These are phyloP conservation scores for Vigna nakashimae DNA, from an alignment of 306 rosid species.

Conservation along the genomic window DNA sequence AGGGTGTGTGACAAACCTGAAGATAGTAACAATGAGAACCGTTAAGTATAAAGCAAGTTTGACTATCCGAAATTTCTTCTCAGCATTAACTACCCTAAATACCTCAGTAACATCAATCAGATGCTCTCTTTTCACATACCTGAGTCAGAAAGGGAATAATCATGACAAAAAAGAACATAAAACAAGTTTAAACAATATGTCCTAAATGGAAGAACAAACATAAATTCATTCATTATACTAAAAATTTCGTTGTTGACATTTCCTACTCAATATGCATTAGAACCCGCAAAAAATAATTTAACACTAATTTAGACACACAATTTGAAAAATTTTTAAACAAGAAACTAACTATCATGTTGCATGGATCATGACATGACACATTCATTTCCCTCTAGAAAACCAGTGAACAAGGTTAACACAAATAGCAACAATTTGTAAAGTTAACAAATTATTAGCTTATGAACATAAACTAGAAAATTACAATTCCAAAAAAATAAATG, in stretches of 20 bases:
- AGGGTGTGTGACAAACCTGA: conserved; percentile 72
- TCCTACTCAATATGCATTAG: conserved; percentile 2
- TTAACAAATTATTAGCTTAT: conserved; percentile 18
- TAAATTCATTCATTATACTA: conserved; percentile 17
- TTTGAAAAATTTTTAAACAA: conserved; percentile 2
- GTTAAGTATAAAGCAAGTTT: conserved; percentile 78
- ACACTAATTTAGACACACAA: conserved; percentile 19
- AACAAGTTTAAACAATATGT: conserved; percentile 9
- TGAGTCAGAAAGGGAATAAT: conserved; percentile 49
- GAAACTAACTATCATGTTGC: background rate
- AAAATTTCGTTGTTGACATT: conserved; percentile 1
- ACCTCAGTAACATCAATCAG: conserved; percentile 96
- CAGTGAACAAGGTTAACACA: conserved; percentile 2
- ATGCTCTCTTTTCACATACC: conserved; percentile 80
- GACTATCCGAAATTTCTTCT: conserved; percentile 75
- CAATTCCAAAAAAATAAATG: conserved; percentile 14
- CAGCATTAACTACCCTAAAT: conserved; percentile 70
- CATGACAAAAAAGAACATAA: conserved; percentile 42
- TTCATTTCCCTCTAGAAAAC: background rate
- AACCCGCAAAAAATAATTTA: conserved; percentile 12
- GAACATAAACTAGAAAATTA: conserved; percentile 1
- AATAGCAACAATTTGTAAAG: background rate
- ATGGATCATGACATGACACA: background rate
- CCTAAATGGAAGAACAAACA: conserved; percentile 21
- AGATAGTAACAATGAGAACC: conserved; percentile 64